Conservation (phyloP, 352 stramenopile species). For the Elongisporangium undulatum region DNA sequence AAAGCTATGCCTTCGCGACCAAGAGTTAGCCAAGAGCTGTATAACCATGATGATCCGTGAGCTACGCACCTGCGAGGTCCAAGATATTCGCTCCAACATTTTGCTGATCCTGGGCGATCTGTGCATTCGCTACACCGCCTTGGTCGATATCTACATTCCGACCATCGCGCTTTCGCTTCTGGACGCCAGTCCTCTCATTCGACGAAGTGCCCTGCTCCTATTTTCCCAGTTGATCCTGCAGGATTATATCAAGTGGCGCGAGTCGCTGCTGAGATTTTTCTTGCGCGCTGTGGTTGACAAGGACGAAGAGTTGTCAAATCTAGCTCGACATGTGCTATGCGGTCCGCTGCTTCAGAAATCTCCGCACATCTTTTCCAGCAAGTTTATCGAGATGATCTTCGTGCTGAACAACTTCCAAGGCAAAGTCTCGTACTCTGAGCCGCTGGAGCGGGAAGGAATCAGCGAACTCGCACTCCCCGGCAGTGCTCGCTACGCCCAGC, state of each 20-base stretch:
- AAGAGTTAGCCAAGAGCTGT: constrained; percentile 90
- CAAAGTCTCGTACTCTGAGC: constrained; percentile 56
- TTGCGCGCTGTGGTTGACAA: constrained; percentile 93
- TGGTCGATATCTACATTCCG: constrained; percentile 95
- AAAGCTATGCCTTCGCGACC: constrained; percentile 95
- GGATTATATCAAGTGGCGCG: constrained; percentile 98
- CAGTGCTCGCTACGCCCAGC: constrained; percentile 50
- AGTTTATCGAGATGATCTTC: constrained; percentile 97
- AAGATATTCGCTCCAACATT: constrained; percentile 95
- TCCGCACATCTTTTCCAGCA: constrained; percentile 93
- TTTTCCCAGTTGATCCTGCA: constrained; percentile 96
- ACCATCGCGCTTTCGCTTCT: constrained; percentile 93
- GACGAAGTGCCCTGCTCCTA: constrained; percentile 93
- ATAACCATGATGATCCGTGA: constrained; percentile 96
- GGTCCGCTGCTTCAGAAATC: constrained; percentile 90
- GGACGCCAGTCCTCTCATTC: constrained; percentile 85
- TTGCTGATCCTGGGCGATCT: constrained; percentile 96
- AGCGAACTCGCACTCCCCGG: constrained; percentile 59
- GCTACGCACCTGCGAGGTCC: constrained; percentile 73
- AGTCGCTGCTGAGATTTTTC: constrained; percentile 94
- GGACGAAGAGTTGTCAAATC: constrained; percentile 88
- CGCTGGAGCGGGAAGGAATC: constrained; percentile 61
- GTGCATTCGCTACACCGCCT: constrained; percentile 94
- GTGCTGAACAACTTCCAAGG: constrained; percentile 90
- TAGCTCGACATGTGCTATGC: constrained; percentile 93